These are phyloP conservation scores for Mollisiaceae sp. DNA, from an alignment of 2,329 filamentous ascomycete genomes.

Conservation along the genomic window DNA sequence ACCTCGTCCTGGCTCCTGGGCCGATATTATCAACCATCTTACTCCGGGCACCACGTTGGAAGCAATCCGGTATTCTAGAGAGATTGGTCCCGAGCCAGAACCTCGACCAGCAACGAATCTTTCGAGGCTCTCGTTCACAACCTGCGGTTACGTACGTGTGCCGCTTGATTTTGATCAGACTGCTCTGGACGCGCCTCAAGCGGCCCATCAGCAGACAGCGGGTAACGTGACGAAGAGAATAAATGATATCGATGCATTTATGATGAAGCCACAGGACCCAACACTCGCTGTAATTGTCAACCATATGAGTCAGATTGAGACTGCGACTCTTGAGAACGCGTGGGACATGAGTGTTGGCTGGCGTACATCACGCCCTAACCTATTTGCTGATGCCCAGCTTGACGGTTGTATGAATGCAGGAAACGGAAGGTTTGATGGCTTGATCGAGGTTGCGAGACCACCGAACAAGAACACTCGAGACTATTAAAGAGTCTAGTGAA, in stretches of 20 bases:
- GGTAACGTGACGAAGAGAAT: slow-evolving; percentile 33
- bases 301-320: slow-evolving; percentile 34
- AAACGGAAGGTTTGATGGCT: slow-evolving; percentile 37
- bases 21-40: slow-evolving; percentile 53
- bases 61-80: slow-evolving; percentile 46
- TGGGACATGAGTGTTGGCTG: slow-evolving; percentile 38
- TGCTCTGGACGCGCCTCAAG: slow-evolving; percentile 26
- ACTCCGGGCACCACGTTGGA: slow-evolving; percentile 53
- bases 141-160: slow-evolving; percentile 41
- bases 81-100: slow-evolving; percentile 39
- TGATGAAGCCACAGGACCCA: slow-evolving; percentile 41
- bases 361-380: slow-evolving; percentile 17
- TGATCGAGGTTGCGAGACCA: slow-evolving; percentile 30
- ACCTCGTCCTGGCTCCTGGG: slow-evolving; percentile 54
- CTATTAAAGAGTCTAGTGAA: neutral
- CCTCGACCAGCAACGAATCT: slow-evolving; percentile 30
- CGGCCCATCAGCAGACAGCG: slow-evolving; percentile 19
- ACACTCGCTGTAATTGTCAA: slow-evolving; percentile 37
- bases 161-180: slow-evolving; percentile 42
- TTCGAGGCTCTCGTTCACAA: slow-evolving; percentile 37
- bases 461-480: neutral
- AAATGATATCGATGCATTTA: slow-evolving; percentile 35
- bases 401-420: slow-evolving; percentile 39
- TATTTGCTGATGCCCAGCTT: slow-evolving; percentile 28
- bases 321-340: slow-evolving; percentile 34